Conservation (phyloP, 1,284 basidiomycete species). For the Sanghuangporus weigelae region DNA sequence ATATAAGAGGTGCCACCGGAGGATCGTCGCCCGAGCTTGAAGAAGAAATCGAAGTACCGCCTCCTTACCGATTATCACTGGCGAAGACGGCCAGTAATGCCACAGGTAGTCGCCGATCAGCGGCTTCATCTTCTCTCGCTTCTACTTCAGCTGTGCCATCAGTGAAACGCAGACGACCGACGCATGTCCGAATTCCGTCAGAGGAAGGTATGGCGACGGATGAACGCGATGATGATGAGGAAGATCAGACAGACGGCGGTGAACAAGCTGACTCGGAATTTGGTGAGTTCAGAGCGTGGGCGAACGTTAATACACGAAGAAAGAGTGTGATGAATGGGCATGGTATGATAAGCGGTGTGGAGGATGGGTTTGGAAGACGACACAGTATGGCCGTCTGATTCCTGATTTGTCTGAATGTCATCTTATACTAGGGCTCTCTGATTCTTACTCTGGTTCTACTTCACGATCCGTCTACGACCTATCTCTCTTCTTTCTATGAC, state of each 20-base stretch:
- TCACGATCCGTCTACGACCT: neutral
- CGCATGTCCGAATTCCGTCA: constrained; percentile 20
- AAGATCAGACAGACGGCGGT: constrained; percentile 53
- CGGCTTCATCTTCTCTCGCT: constrained; percentile 12
- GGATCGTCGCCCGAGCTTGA: constrained; percentile 4
- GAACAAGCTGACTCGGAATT: constrained; percentile 61
- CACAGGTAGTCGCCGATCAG: constrained; percentile 16
- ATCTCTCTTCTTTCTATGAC: constrained; percentile 1
- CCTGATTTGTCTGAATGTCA: neutral
- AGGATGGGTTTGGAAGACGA: constrained; percentile 28
- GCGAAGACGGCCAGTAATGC: neutral
- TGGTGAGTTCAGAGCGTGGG: constrained; percentile 50
- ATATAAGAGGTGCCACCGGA: neutral
- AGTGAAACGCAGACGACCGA: constrained; percentile 15
- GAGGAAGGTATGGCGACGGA: constrained; percentile 27
- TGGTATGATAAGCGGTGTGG: constrained; percentile 31
- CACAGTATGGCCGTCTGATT: constrained; percentile 35
- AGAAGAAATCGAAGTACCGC: neutral
- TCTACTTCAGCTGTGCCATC: constrained; percentile 14
- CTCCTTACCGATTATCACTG: constrained; percentile 14
- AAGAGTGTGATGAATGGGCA: constrained; percentile 24
- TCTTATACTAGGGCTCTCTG: neutral
- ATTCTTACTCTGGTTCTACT: neutral
- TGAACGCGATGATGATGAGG: constrained; percentile 43
- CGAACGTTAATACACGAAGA: constrained; percentile 45